Base-by-base conservation (phyloP, 2,329 filamentous ascomycete species). In the Lachnellula cervina region DNA sequence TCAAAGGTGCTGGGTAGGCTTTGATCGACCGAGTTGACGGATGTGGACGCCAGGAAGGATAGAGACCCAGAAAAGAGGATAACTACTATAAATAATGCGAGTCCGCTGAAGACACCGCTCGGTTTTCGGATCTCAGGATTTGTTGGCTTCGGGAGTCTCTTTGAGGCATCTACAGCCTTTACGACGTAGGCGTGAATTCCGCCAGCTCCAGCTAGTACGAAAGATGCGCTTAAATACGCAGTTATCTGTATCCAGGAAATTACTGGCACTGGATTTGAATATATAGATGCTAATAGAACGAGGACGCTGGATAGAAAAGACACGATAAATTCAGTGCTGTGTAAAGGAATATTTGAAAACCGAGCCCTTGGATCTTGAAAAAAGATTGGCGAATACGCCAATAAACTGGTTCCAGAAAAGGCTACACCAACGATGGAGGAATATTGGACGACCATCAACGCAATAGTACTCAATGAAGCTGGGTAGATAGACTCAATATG, bases 301-400 rank as follows among this genome's bases (percentile, higher is more conserved):
- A 59, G 11, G 13, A 60, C 21, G 28, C 58, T 61, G 7, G 61
- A 59, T 43, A 50, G 1, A 34, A 58, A 55, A 13, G 62, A 59
- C 1, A 55, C 35, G 8, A 59, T 13, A 34, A 62, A 16, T 9
- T 63, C 56, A 3, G 34, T 42, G 11, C 42, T n/a, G 13, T 37
- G 17, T 11, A 60, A 7, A 21, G 58, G 50, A 14, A 51, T 52
- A 35, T 43, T 56, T 14, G 58, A 57, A 16, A 59, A 57, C 21
- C 48, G 53, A 35, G 42, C 8, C 23, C 52, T n/a, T 2, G 53
- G 38, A 34, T 55, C 50, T 11, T 59, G 55, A 47, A 60, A 62
- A 9, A 44, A 62, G 4, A 64, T 60, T 4, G 62, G 65, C 11
- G 57, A 61, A 43, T 64, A 66, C 25, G 54, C 52, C 46, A 64